Evolutionary conservation across 768 basidiomycete genomes (phyloP).

Genomic region (Lactarius quietus): DNA sequence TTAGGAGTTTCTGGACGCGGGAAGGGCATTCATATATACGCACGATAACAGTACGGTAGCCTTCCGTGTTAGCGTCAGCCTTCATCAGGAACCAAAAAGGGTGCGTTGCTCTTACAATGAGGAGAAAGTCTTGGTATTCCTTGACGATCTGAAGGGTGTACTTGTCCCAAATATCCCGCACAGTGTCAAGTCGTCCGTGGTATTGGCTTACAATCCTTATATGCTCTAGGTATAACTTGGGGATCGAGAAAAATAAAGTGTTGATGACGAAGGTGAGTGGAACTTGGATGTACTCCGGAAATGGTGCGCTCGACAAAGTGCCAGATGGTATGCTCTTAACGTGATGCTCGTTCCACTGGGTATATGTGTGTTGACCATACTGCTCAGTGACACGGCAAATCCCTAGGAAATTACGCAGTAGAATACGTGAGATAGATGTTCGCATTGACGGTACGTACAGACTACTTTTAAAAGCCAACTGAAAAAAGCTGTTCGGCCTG

Average conservation of each 20-base stretch:
- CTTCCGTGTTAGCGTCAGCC: conserved; percentile 30
- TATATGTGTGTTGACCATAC: conserved; percentile 42
- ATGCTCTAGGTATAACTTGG: conserved; percentile 48
- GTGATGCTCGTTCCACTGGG: conserved; percentile 11
- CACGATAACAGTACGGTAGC: conserved; percentile 53
- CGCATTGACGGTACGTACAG: conserved; percentile 30
- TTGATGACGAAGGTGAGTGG: conserved; percentile 40
- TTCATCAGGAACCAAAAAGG: neutral
- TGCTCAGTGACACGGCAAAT: conserved; percentile 45
- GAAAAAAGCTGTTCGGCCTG: conserved; percentile 44
- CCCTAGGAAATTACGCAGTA: conserved; percentile 23
- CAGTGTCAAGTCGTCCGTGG: conserved; percentile 45
- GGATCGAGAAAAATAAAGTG: conserved; percentile 50
- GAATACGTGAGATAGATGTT: neutral
- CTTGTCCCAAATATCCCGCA: conserved; percentile 48
- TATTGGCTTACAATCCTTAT: conserved; percentile 47
- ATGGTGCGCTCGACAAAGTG: conserved; percentile 11
- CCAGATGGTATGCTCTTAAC: conserved; percentile 30
- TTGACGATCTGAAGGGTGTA: conserved; percentile 49
- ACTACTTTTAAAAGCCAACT: conserved; percentile 51
- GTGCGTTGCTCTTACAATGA: conserved; percentile 41
- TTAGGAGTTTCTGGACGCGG: neutral
- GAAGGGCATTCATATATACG: conserved; percentile 25
- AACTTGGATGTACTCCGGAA: conserved; percentile 27
- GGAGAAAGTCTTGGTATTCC: conserved; percentile 55